phyloP scores from a whole-genome alignment of 2,329 filamentous ascomycete species.

The Bimuria novae-zelandiae region DNA sequence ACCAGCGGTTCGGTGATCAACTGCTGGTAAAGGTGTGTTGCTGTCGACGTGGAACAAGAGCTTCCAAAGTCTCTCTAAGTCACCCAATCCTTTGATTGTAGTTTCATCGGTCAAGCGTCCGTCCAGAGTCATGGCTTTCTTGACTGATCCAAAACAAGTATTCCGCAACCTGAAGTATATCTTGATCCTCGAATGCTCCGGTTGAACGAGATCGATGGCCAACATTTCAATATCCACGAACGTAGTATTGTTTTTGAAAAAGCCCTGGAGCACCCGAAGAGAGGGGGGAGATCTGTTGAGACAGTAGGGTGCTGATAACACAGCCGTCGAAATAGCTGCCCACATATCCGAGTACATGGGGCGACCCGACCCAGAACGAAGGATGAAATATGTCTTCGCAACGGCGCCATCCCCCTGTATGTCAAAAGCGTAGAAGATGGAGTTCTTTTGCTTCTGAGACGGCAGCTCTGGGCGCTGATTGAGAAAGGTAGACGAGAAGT shows the following conservation, averaged over 20 bases:
- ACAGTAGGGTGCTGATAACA: neutral
- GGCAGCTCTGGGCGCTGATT: neutral
- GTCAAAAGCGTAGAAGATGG: conserved; percentile 2
- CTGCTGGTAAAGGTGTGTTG: neutral
- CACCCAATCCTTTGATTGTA: neutral
- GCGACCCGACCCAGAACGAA: neutral
- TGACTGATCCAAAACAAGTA: neutral
- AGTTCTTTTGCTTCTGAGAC: neutral
- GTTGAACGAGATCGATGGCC: neutral
- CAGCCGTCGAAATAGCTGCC: neutral
- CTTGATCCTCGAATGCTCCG: neutral
- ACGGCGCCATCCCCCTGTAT: neutral
- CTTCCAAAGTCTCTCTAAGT: neutral
- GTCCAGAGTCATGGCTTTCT: neutral
- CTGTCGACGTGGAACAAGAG: neutral
- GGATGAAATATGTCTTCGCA: neutral
- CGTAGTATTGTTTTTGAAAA: neutral
- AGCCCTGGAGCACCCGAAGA: neutral
- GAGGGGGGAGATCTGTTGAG: neutral
- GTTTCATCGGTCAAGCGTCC: neutral
- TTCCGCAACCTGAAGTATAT: neutral
- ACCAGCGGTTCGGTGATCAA: neutral
- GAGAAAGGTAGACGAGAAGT: neutral
- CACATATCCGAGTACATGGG: neutral
- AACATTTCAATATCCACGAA: neutral